Evolutionary conservation across 208 protist genomes (phyloP).

Genomic region (Blechomonas ayalai): DNA sequence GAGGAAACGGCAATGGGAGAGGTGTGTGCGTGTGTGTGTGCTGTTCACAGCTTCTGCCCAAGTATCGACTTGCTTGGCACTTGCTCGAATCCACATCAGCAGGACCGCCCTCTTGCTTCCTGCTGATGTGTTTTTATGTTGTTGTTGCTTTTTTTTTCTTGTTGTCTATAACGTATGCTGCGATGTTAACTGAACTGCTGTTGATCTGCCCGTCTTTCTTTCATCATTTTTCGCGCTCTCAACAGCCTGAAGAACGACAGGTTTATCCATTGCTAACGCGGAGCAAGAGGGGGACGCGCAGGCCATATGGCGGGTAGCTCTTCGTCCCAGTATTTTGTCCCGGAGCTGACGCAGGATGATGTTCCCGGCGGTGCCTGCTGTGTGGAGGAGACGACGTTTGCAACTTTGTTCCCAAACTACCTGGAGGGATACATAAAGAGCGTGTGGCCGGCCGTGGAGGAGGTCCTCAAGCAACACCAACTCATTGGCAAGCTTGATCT

Average conservation of each 20-base stretch:
- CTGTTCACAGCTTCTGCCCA: too few species aligned
- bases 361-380: conserved; percentile 86
- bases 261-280: too few species aligned
- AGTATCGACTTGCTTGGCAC: too few species aligned
- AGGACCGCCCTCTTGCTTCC: too few species aligned
- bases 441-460: conserved; percentile 92
- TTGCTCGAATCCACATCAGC: too few species aligned
- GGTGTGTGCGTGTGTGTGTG: too few species aligned
- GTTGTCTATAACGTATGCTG: too few species aligned
- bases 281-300: too few species aligned
- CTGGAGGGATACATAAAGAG: conserved; percentile 96
- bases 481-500: conserved; percentile 95
- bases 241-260: background rate
- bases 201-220: too few species aligned
- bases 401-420: conserved; percentile 98
- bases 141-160: conserved; percentile 6
- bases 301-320: conserved; percentile 3
- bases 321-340: conserved; percentile 74
- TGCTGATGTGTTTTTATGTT: conserved; percentile 1
- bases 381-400: conserved; percentile 94
- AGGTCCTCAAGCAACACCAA: conserved; percentile 87
- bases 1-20: too few species aligned
- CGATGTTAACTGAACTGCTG: too few species aligned
- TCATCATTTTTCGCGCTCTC: too few species aligned
- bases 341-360: conserved; percentile 75